Evolutionary conservation across 805 yeast species (phyloP).

Genomic region (Torulaspora maleeae): DNA sequence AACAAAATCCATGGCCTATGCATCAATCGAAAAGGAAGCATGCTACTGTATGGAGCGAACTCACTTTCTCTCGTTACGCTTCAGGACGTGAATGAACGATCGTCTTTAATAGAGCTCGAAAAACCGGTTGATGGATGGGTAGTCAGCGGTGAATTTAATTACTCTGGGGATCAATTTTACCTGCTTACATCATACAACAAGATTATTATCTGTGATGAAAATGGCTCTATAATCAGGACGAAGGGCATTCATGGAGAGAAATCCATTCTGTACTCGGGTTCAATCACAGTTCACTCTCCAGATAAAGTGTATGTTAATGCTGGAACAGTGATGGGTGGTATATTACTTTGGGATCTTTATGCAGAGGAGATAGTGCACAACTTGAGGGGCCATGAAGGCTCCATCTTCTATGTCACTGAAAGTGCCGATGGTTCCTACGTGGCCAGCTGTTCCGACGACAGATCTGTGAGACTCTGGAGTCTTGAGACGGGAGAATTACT

Average conservation of each 20-base stretch:
- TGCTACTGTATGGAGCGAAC: conserved; percentile 64
- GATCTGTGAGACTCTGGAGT: conserved; percentile 78
- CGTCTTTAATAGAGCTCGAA: conserved; percentile 36
- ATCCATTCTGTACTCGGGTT: conserved; percentile 84
- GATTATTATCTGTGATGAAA: conserved; percentile 33
- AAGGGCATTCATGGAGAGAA: conserved; percentile 55
- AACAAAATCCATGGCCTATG: conserved; percentile 82
- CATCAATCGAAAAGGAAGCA: conserved; percentile 33
- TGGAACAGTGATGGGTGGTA: conserved; percentile 91
- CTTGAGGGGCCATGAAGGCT: conserved; percentile 80
- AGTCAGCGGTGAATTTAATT: conserved; percentile 50
- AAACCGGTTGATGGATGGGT: conserved; percentile 76
- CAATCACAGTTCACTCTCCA: conserved; percentile 46
- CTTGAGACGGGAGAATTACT: conserved; percentile 50
- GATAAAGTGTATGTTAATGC: conserved; percentile 60
- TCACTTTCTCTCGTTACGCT: conserved; percentile 49
- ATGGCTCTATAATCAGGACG: conserved; percentile 24
- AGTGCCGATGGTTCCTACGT: conserved; percentile 52
- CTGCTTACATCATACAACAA: conserved; percentile 78
- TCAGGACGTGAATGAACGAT: conserved; percentile 26
- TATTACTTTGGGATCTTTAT: conserved; percentile 66
- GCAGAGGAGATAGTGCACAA: conserved; percentile 45
- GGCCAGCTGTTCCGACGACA: conserved; percentile 88
- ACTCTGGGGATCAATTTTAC: conserved; percentile 38
- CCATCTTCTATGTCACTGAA: conserved; percentile 75